Conservation (phyloP, 768 basidiomycete species). For the Gloeopeniophorella convolvens region DNA sequence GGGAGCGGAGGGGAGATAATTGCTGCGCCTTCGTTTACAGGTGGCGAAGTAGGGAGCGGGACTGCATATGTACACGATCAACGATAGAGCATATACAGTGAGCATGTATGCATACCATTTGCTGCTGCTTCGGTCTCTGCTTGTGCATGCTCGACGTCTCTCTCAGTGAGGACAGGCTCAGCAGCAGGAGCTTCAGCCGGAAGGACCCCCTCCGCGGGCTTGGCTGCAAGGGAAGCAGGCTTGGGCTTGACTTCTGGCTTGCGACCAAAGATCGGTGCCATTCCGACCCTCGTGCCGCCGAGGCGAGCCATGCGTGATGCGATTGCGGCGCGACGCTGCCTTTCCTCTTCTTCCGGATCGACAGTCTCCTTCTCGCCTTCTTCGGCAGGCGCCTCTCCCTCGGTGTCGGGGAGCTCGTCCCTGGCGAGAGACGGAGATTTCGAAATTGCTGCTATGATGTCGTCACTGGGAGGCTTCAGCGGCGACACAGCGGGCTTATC, state of each 20-base stretch:
- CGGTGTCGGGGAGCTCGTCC: conserved; percentile 21
- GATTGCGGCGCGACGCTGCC: conserved; percentile 77
- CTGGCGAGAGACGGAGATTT: conserved; percentile 10
- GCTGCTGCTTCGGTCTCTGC: background rate
- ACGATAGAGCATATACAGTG: background rate
- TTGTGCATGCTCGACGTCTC: background rate
- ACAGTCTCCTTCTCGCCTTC: conserved; percentile 30
- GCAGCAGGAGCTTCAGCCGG: conserved; percentile 4
- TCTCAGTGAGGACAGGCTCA: conserved; percentile 13
- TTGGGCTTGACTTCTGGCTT: conserved; percentile 38
- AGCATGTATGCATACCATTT: conserved; percentile 12
- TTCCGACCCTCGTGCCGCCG: conserved; percentile 77
- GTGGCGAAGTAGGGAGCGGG: conserved; percentile 6
- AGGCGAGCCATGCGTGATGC: conserved; percentile 91
- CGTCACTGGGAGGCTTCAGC: conserved; percentile 3
- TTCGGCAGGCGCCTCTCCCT: conserved; percentile 21
- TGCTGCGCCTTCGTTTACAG: background rate
- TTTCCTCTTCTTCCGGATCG: conserved; percentile 65
- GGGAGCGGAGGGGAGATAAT: background rate
- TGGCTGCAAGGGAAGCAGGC: conserved; percentile 20
- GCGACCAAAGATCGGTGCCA: conserved; percentile 68
- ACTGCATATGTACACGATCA: too few species aligned
- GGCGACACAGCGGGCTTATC: conserved; percentile 7
- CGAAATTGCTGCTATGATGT: conserved; percentile 7
- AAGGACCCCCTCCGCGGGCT: conserved; percentile 19